Evolutionary conservation across 331 rosid species (phyloP), one percentile per base, ranked within the genome.

Genomic region (Pyrus hybrid): DNA sequence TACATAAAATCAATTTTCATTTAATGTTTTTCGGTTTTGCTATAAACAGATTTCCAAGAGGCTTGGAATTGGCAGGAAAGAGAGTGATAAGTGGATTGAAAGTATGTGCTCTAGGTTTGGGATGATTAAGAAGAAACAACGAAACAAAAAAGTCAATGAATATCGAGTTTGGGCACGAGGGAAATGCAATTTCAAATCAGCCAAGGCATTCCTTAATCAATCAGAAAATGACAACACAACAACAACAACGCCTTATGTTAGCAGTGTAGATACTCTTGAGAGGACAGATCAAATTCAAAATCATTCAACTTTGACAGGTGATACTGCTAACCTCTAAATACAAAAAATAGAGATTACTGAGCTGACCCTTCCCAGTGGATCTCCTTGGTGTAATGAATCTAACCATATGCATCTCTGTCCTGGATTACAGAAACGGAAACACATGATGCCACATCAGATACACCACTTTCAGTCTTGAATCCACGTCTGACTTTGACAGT

Each of bases 41-140:
- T 20, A 53, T 53, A 20, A 17, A 53, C 60, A 53, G 81, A 87
- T 73, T 83, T 89, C 63, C 82, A 56, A 86, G 80, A 81, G 85
- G 86, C 90, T 93, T 78, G 91, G 97, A 68, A 87, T 93, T 70
- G 91, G 88, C 54, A 88, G 83, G 57, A 93, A 91, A 80, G 85
- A 72, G 86, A 84, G 75, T 84, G 86, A 88, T 81, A 71, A 67
- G 53, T 86, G 92, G 35, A 85, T 93, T n/a, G 37, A 86, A 60
- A 76, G 78, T 78, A 77, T 93, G 89, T 86, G 89, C 80, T 70
- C 80, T 56, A 86, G 89, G 82, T 89, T 85, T 88, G 96, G 96
- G 79, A 86, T 93, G 90, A 61, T 85, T 25, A 84, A 84, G 79
- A 91, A 82, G 64, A 88, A 87, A 71, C 96, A 90, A 84, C 88